Percentiles rank a stretch among this genome's conserved stretches.
These are phyloP conservation scores for Parasitella parasitica DNA, from an alignment of 371 early-diverging fungal species.

Conservation along the genomic window DNA sequence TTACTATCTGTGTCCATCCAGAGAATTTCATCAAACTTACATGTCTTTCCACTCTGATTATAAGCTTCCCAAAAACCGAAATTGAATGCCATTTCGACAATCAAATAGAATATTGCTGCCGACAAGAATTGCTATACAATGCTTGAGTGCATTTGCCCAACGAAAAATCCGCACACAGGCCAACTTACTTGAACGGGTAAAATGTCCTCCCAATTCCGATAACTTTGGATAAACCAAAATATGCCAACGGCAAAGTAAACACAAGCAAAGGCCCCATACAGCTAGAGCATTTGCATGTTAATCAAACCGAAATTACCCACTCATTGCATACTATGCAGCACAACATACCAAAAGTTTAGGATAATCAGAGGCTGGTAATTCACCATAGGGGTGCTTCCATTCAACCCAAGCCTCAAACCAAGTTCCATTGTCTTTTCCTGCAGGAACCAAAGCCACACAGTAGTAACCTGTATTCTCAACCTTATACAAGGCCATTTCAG, in stretches of 20 bases:
- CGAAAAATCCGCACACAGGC: neutral
- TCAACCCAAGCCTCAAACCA: constrained; percentile 61
- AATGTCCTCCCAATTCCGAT: constrained; percentile 83
- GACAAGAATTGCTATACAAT: constrained; percentile 73
- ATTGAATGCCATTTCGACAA: constrained; percentile 89
- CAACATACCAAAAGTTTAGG: constrained; percentile 75
- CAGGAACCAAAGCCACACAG: constrained; percentile 56
- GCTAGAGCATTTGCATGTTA: neutral
- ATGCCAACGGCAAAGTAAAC: constrained; percentile 72
- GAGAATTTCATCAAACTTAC: too few species aligned
- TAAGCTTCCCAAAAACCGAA: constrained; percentile 84
- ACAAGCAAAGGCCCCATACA: constrained; percentile 66
- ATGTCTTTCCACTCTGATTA: constrained; percentile 64
- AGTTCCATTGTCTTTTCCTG: constrained; percentile 18
- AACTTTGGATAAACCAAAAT: constrained; percentile 76
- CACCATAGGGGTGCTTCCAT: constrained; percentile 81
- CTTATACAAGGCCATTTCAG: constrained; percentile 47
- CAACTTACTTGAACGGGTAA: constrained; percentile 70
- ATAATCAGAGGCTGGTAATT: constrained; percentile 81
- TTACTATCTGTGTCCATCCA: too few species aligned
- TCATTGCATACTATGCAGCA: neutral
- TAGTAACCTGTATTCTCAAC: constrained; percentile 73
- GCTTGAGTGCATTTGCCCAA: neutral
- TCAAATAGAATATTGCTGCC: constrained; percentile 79
- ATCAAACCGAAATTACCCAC: too few species aligned